phyloP scores from a whole-genome alignment of 768 basidiomycete genomes.

The Hypsizygus marmoreus region DNA sequence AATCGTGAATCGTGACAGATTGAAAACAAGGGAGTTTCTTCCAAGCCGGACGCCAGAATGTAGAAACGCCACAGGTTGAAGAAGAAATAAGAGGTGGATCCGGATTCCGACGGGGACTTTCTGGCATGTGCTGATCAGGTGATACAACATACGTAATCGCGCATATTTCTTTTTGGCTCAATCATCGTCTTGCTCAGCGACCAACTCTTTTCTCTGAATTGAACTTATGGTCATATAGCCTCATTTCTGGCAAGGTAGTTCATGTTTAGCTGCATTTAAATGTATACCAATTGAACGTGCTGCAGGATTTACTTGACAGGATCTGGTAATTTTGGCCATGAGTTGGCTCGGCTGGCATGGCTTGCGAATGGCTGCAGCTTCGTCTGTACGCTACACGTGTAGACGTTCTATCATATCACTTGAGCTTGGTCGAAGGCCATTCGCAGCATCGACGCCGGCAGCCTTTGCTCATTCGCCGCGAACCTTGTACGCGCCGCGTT shows the following conservation, averaged over 20 bases:
- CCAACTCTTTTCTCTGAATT: not conserved
- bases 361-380: conserved; percentile 8
- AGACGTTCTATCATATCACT: conserved; percentile 11
- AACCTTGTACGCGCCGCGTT: conserved; percentile 19
- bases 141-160: conserved; percentile 9
- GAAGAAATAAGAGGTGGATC: too few relatives aligned
- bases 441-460: conserved; percentile 9
- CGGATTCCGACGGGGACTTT: too few relatives aligned
- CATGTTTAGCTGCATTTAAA: too few relatives aligned
- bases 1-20: too few relatives aligned
- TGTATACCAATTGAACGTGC: too few relatives aligned
- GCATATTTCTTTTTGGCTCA: too few relatives aligned
- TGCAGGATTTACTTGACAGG: not conserved
- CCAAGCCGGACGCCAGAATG: too few relatives aligned
- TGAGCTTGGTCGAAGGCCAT: conserved; percentile 6
- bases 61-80: too few relatives aligned
- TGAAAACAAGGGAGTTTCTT: too few relatives aligned
- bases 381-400: conserved; percentile 13
- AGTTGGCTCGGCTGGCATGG: conserved; percentile 22
- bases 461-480: conserved; percentile 13
- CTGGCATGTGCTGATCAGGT: too few relatives aligned
- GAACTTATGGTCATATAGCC: not conserved
- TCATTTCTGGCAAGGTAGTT: too few relatives aligned
- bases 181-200: too few relatives aligned
- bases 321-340: conserved; percentile 12